Evolutionary conservation across 1,284 basidiomycete genomes (phyloP).

Genomic region (Moesziomyces parantarcticus): DNA sequence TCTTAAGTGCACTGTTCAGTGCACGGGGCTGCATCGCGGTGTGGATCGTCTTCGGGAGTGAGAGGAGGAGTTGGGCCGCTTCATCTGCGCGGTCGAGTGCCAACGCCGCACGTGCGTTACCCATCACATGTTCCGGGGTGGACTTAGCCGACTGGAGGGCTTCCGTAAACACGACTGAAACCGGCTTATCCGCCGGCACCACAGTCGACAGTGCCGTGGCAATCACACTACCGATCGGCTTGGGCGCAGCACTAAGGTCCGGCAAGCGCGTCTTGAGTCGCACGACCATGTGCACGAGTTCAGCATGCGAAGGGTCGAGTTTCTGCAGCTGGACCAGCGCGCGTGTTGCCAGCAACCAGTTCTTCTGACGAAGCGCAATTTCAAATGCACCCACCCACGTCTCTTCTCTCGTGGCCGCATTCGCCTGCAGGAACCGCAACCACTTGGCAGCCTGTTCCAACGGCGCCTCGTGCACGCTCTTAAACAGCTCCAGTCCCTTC

Average conservation of each 20-base stretch:
- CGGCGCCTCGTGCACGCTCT: conserved; percentile 66
- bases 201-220: conserved; percentile 66
- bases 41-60: conserved; percentile 9
- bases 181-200: conserved; percentile 63
- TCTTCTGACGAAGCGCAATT: conserved; percentile 80
- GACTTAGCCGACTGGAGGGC: conserved; percentile 7
- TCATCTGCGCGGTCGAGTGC: conserved; percentile 19
- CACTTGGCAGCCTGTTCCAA: conserved; percentile 82
- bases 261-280: conserved; percentile 72
- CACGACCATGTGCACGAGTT: conserved; percentile 78
- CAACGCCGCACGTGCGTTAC: conserved; percentile 15
- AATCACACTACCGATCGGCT: conserved; percentile 67
- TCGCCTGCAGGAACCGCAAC: conserved; percentile 76
- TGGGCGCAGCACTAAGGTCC: conserved; percentile 22
- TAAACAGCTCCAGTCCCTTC: conserved; percentile 43
- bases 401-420: conserved; percentile 72
- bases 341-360: conserved; percentile 80
- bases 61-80: conserved; percentile 21
- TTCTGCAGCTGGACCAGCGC: conserved; percentile 76
- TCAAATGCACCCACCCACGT: conserved; percentile 84
- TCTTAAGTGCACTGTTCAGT: conserved; percentile 15
- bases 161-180: conserved; percentile 77
- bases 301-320: conserved; percentile 75
- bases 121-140: conserved; percentile 6
- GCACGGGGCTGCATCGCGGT: background rate